phyloP scores from a whole-genome alignment of 345 rosid species.

The Anastatica hierochuntica region DNA sequence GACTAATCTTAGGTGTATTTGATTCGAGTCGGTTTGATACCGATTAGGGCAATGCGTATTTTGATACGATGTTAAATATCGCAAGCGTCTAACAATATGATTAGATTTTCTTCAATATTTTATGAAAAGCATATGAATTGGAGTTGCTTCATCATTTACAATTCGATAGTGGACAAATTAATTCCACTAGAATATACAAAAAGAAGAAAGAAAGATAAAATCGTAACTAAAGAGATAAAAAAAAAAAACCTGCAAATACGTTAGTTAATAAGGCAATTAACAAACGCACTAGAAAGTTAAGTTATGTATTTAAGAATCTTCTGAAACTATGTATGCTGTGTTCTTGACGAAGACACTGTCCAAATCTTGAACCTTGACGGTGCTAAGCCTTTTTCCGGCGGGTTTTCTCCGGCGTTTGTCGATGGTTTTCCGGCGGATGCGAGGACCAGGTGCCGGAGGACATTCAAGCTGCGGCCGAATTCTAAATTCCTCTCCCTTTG shows the following conservation, averaged over 20 bases:
- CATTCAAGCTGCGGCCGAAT: constrained; percentile 8
- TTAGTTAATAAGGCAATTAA: constrained; percentile 3
- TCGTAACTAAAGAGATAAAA: background rate
- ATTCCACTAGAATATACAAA: background rate
- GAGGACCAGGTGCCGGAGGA: constrained; percentile 18
- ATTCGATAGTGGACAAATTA: no score
- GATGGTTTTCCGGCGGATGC: background rate
- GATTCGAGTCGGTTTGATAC: no score
- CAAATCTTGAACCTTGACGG: constrained; percentile 3
- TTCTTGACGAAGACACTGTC: background rate
- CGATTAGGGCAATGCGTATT: no score
- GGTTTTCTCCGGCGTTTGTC: constrained; percentile 4
- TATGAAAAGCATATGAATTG: no score
- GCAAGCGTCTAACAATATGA: no score
- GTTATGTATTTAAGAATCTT: constrained; percentile 1
- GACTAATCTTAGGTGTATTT: no score
- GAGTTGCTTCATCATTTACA: no score
- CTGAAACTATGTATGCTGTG: background rate
- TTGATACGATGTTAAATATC: no score
- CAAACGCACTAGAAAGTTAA: background rate
- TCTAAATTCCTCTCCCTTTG: constrained; percentile 3
- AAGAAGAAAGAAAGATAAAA: background rate
- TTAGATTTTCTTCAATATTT: no score
- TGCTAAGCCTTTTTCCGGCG: background rate
- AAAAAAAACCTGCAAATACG: background rate